Conservation (phyloP, 331 rosid genomes). For the Erythrophleum ivorense region DNA sequence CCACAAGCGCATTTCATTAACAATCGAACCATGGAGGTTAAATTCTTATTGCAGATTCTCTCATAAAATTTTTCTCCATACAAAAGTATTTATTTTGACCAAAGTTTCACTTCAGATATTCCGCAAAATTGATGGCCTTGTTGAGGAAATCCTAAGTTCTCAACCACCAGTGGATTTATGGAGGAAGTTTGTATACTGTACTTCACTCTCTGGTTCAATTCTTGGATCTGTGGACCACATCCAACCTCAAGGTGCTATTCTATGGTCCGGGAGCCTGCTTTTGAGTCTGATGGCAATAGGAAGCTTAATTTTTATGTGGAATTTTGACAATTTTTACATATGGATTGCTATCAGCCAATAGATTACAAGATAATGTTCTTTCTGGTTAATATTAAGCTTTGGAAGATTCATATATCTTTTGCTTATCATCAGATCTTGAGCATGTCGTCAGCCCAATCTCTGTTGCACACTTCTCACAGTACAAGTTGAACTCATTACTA, state of each 20-base stretch:
- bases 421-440: conserved; percentile 74
- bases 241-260: conserved; percentile 85
- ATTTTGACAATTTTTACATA: conserved; percentile 32
- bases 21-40: conserved; percentile 93
- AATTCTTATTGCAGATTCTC: conserved; percentile 21
- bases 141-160: conserved; percentile 83
- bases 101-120: conserved; percentile 66
- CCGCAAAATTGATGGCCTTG: conserved; percentile 84
- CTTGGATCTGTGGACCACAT: conserved; percentile 96
- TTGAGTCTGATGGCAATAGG: conserved; percentile 28
- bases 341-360: conserved; percentile 21
- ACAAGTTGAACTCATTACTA: conserved; percentile 69
- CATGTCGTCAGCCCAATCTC: conserved; percentile 80
- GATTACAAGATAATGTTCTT: conserved; percentile 17
- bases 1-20: conserved; percentile 62
- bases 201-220: conserved; percentile 83
- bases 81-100: conserved; percentile 38
- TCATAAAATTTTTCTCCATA: conserved; percentile 25
- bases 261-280: conserved; percentile 17
- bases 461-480: conserved; percentile 91
- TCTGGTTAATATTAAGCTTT: conserved; percentile 37
- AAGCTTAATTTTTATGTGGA: conserved; percentile 30
- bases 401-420: conserved; percentile 44
- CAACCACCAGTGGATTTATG: conserved; percentile 94
- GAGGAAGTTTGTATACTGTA: conserved; percentile 93